Base-by-base conservation (phyloP, 257 asterid genomes). In the Salvia rosmarinus region DNA sequence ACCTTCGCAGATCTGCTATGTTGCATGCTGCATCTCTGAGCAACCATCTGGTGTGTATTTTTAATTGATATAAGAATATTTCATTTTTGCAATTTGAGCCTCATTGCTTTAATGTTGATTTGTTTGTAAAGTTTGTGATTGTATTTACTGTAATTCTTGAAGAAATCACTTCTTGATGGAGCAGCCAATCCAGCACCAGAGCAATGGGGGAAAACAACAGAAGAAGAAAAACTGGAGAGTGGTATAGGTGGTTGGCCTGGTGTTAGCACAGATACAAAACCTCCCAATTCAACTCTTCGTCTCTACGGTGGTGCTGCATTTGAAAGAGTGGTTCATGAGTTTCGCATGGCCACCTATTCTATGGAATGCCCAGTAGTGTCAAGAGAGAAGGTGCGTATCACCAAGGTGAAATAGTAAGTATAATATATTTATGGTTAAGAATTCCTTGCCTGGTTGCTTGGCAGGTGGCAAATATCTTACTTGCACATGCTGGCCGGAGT, bases 161-260 rank as follows among this genome's bases (percentile, higher is more conserved):
- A 94, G 98, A 95, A 84, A 72, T 83, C 96, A 71, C 91, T 95
- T 85, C 91, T 95, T 69, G 93, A 91, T 59, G 99, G 99, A 75
- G 98, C 98, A 74, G 98, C 93, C 58, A 96, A 95, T 80, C 98
- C 99, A 62, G 91, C 89, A 51, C 99, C 99, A 14, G 96, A 86
- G 82, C 95, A 88, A 77, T 95, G 99, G 99, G 99, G 99, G 6
- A 89, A 79, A 76, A 95, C 98, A 59, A 91, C 96, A 30, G 93
- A 84, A 62, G 90, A 85, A 73, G 98, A 91, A 76, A 85, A 87
- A 52, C 80, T 75, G 64, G 95, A 91, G 83, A 94, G 99, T 78
- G 89, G 91, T 23, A 78, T 91, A 69, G 95, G 97, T 21, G 79
- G 86, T 71, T 94, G 99, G 99, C 99, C 30, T 25, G 30, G 30